A percentile compares a stretch with the other conserved stretches of the same genome.
These are phyloP conservation scores for Musa acuminata DNA, from an alignment of 176 grass and related monocot genomes.

Conservation along the genomic window DNA sequence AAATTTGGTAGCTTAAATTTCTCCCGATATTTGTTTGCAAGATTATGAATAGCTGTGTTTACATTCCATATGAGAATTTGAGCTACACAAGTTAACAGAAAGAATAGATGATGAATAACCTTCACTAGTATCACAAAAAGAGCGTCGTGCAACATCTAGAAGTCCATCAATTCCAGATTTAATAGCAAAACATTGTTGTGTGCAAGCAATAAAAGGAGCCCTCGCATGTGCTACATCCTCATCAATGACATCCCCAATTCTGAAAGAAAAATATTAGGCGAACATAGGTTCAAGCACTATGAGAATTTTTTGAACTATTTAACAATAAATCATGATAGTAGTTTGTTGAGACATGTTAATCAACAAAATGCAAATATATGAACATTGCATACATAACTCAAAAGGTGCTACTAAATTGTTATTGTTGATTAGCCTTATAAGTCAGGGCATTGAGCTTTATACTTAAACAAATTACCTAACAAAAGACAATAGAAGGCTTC, in stretches of 20 bases:
- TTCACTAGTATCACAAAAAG: constrained; percentile 91
- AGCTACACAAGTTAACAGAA: neutral
- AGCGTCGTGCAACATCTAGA: constrained; percentile 78
- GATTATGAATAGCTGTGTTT: constrained; percentile 60
- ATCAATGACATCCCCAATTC: constrained; percentile 71
- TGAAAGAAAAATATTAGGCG: constrained; percentile 8
- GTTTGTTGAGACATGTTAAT: too few relatives aligned
- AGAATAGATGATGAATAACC: constrained; percentile 34
- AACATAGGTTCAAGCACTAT: neutral
- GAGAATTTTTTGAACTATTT: neutral
- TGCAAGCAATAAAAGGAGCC: constrained; percentile 88
- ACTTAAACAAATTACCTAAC: too few relatives aligned
- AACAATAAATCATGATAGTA: neutral
- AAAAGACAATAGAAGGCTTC: too few relatives aligned
- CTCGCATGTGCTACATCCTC: constrained; percentile 95
- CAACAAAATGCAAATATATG: too few relatives aligned
- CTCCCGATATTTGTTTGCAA: constrained; percentile 68
- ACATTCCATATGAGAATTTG: constrained; percentile 22
- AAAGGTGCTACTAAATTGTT: too few relatives aligned
- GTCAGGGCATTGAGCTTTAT: too few relatives aligned
- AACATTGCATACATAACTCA: too few relatives aligned
- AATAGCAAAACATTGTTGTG: constrained; percentile 91
- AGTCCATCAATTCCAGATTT: constrained; percentile 83
- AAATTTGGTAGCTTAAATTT: constrained; percentile 86
- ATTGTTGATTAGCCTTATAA: too few relatives aligned